These are phyloP conservation scores for Cenchrus americanus DNA, from an alignment of 176 grass and related monocot species.

Conservation along the genomic window DNA sequence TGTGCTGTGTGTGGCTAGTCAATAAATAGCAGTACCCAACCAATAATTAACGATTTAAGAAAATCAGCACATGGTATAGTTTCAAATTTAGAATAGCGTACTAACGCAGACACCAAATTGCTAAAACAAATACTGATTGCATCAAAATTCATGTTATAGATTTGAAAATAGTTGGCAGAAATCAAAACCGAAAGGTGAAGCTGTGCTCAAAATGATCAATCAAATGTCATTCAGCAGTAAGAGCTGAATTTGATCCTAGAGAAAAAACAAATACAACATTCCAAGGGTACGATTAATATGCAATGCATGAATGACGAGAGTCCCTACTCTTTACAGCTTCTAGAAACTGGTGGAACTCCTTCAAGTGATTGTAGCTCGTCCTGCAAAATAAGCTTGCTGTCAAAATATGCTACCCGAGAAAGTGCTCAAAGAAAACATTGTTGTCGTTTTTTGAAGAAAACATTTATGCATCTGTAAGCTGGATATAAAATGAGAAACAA, in stretches of 20 bases:
- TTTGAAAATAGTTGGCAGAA: neutral
- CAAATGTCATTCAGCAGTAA: neutral
- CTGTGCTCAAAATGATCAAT: neutral
- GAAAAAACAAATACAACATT: neutral
- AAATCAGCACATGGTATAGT: neutral
- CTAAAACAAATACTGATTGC: neutral
- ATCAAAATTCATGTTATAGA: neutral
- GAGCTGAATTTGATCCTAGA: neutral
- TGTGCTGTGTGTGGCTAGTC: neutral
- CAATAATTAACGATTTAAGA: neutral
- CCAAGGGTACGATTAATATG: neutral
- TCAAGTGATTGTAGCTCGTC: constrained; percentile 89
- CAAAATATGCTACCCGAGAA: neutral
- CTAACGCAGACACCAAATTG: neutral
- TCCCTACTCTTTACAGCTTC: constrained; percentile 96
- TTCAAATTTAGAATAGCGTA: neutral
- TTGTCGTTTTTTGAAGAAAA: neutral
- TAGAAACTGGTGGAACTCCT: constrained; percentile 84
- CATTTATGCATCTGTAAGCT: neutral
- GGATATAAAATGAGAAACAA: neutral
- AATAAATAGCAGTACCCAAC: neutral
- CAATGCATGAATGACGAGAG: neutral
- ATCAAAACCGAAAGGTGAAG: neutral
- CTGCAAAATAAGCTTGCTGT: constrained; percentile 46
- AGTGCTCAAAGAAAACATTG: neutral